Base-by-base conservation (phyloP, 2,329 filamentous ascomycete species). In the Drechslerella dactyloides region DNA sequence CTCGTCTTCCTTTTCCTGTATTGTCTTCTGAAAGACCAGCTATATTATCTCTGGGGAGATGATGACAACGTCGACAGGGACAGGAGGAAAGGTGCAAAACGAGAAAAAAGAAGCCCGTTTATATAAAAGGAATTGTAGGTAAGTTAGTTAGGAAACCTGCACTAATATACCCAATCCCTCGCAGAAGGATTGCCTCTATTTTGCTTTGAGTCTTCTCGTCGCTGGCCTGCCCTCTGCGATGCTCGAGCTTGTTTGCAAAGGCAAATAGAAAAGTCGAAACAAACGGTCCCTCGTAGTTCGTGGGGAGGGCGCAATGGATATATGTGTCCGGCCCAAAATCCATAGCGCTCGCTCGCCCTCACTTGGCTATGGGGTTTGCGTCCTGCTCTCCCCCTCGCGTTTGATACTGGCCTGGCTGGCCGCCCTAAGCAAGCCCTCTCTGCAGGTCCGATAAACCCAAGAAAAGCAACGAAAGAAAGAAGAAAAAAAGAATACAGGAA, bases 251-350 rank as follows among this genome's bases (percentile, higher is more conserved):
- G 66, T 70, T 70, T 70, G 66, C 59, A 64, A 70, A 70, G 66
- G 40, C 66, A 70, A 70, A 70, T 70, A 60, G 61, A 58, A 59
- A 58, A 70, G 58, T 70, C 66, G 66, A 70, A 70, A 70, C 66
- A 70, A 70, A 70, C 59, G 46, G 54, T 64, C 66, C 54, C 53
- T 52, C 58, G 40, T 54, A 62, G 52, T 56, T 40, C 64, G 64
- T 69, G 64, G 66, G 65, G 59, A 70, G 58, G 66, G 54, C 52
- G 58, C 63, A 70, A 54, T 64, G 66, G 54, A 70, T 70, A 70
- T 70, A 70, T 59, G 65, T 63, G 59, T 24, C 58, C 59, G 48
- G 53, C 58, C 48, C 35, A 61, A 70, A 55, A 50, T 15, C 5
- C 63, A 70, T 63, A 70, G 59, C 51, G 50, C 53, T 35, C 42